Percentiles rank a stretch among this genome's conserved stretches.
These are phyloP conservation scores for Xylaria bambusicola DNA, from an alignment of 495 filamentous ascomycete genomes.

Conservation along the genomic window DNA sequence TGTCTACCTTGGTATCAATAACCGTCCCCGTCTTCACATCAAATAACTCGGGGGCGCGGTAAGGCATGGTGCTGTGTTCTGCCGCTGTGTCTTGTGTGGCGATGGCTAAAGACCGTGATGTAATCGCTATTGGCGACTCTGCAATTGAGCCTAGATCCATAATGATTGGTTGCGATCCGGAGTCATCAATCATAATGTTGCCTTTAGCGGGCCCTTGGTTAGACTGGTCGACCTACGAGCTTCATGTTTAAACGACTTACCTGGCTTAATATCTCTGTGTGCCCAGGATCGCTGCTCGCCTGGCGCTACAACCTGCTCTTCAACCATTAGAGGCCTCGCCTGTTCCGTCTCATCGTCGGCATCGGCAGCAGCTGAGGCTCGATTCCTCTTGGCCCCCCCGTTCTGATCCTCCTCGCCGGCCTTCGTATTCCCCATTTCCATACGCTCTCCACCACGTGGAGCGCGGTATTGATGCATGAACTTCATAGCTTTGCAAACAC, in stretches of 20 bases:
- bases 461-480: slow-evolving; percentile 86
- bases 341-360: slow-evolving; percentile 72
- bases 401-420: slow-evolving; percentile 43
- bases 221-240: not conserved
- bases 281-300: slow-evolving; percentile 82
- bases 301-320: slow-evolving; percentile 72
- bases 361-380: slow-evolving; percentile 46
- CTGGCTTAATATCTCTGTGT: slow-evolving; percentile 96
- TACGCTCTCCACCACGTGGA: slow-evolving; percentile 51
- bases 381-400: slow-evolving; percentile 58
- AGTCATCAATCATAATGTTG: slow-evolving; percentile 95
- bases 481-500: slow-evolving; percentile 83
- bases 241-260: slow-evolving; percentile 44
- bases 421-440: slow-evolving; percentile 39
- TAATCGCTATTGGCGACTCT: slow-evolving; percentile 88
- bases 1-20: slow-evolving; percentile 96
- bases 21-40: slow-evolving; percentile 93
- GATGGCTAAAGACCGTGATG: slow-evolving; percentile 85
- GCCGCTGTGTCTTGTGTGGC: slow-evolving; percentile 91
- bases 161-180: slow-evolving; percentile 84
- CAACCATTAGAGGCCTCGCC: slow-evolving; percentile 79
- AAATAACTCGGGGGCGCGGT: slow-evolving; percentile 95
- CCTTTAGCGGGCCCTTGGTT: slow-evolving; percentile 49
- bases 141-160: slow-evolving; percentile 97
- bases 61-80: slow-evolving; percentile 97